Evolutionary conservation across 2,329 filamentous ascomycete species (phyloP), one percentile per base, ranked within the genome.

Genomic region (Parastagonospora nodorum): DNA sequence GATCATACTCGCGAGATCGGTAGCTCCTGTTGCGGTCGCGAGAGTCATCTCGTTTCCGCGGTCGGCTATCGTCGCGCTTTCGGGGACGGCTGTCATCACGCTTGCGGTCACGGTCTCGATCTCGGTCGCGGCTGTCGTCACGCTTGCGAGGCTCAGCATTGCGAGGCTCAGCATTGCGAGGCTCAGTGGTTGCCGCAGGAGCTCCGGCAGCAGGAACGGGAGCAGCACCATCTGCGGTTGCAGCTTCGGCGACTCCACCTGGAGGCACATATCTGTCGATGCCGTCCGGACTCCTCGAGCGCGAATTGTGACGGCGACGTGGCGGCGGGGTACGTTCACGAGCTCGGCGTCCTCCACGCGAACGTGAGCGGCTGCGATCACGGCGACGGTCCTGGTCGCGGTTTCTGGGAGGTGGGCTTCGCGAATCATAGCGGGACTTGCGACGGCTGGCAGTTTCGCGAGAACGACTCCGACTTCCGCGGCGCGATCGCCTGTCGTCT

Each of bases 1-100:
- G 67, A 15, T 74, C 75, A 12, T 77, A 71, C 15, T 79, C 76
- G 2, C 76, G 68, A 12, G 76, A 75, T 7, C 76, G 64, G 12
- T 76, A 77, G 49, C 74, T 60, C 3, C 60, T 61, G n/a, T 51
- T 48, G 2, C 67, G 66, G 5, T 73, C 75, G 8, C 74, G 66
- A 24, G 78, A 76, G 9, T 75, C 66, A 33, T 55, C 48, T 2
- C 58, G 58, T 38, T 60, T 62, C 10, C 60, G 66, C 7, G 77
- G 51, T 30, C 58, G 58, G 11, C 58, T 59, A 10, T 60, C 51
- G 28, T 53, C 55, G n/a, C 56, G 19, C 29, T 54, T 50, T 2
- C 42, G 37, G 29, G 15, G 29, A 5, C 58, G 59, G 27, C 57
- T 60, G 24, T 57, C 50, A 8, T 52, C 48, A 2, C 54, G 58